These are phyloP conservation scores for Dictyostelium firmibasis DNA, from an alignment of 78 protist genomes.

Conservation along the genomic window DNA sequence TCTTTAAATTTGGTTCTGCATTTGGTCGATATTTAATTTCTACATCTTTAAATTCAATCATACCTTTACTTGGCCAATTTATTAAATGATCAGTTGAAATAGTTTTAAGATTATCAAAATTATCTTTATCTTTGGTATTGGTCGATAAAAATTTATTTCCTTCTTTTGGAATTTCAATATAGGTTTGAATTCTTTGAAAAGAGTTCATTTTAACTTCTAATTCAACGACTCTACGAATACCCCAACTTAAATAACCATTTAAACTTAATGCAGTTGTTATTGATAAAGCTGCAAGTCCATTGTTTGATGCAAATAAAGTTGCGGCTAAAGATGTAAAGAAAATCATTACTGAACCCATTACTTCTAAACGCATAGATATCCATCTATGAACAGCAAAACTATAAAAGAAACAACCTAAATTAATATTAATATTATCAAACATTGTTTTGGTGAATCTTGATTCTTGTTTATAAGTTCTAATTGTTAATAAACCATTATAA, in stretches of 20 bases:
- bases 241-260: constrained; percentile 28
- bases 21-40: constrained; percentile 83
- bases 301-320: constrained; percentile 12
- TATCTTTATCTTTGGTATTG: neutral
- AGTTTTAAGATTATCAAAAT: neutral
- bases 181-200: constrained; percentile 49
- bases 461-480: constrained; percentile 86
- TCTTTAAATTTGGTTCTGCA: constrained; percentile 74
- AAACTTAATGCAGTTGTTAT: constrained; percentile 68
- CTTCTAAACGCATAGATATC: constrained; percentile 85
- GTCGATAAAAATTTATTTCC: constrained; percentile 22
- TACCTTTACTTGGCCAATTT: constrained; percentile 84
- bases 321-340: constrained; percentile 43
- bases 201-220: constrained; percentile 87
- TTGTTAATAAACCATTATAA: constrained; percentile 90
- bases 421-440: constrained; percentile 1
- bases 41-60: constrained; percentile 62
- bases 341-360: constrained; percentile 50
- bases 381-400: constrained; percentile 76
- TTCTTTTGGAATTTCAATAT: constrained; percentile 42
- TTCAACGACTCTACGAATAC: constrained; percentile 11
- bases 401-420: constrained; percentile 45
- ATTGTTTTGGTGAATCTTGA: constrained; percentile 12
- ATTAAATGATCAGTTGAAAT: neutral
- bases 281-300: constrained; percentile 78